Evolutionary conservation across 441 rosid genomes (phyloP).

Genomic region (Populus hybrid): DNA sequence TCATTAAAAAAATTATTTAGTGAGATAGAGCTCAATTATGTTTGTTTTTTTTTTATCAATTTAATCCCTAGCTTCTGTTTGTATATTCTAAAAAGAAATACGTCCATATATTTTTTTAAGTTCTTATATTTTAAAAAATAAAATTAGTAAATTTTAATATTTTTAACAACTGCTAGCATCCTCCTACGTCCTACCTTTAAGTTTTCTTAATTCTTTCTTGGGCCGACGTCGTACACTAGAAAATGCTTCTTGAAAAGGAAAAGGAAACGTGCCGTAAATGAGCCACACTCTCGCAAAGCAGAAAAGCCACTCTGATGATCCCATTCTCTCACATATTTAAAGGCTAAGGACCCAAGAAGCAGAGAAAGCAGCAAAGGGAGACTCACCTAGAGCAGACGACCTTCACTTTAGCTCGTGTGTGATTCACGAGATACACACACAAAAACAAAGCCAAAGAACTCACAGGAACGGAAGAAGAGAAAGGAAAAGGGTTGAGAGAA

Average conservation of each 20-base stretch:
- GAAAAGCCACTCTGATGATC: neutral
- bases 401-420: slow-evolving; percentile 41
- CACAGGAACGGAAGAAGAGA: slow-evolving; percentile 37
- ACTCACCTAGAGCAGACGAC: neutral
- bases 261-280: neutral
- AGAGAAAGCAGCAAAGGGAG: slow-evolving; percentile 8
- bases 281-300: neutral
- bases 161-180: too few relatives aligned
- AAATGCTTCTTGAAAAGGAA: neutral
- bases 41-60: too few relatives aligned
- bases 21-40: too few relatives aligned
- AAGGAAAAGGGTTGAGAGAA: slow-evolving; percentile 1
- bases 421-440: slow-evolving; percentile 42
- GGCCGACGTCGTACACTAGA: neutral
- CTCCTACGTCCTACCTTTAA: too few relatives aligned
- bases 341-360: neutral
- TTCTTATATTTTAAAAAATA: too few relatives aligned
- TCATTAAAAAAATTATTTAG: too few relatives aligned
- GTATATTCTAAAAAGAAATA: too few relatives aligned
- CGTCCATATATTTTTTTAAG: too few relatives aligned
- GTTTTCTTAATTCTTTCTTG: too few relatives aligned
- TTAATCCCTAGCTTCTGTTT: too few relatives aligned
- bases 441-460: slow-evolving; percentile 20
- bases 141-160: neutral
- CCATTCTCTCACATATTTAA: slow-evolving; percentile 1